These are phyloP conservation scores for Coffea canephora DNA, from an alignment of 257 asterid species.

Conservation along the genomic window DNA sequence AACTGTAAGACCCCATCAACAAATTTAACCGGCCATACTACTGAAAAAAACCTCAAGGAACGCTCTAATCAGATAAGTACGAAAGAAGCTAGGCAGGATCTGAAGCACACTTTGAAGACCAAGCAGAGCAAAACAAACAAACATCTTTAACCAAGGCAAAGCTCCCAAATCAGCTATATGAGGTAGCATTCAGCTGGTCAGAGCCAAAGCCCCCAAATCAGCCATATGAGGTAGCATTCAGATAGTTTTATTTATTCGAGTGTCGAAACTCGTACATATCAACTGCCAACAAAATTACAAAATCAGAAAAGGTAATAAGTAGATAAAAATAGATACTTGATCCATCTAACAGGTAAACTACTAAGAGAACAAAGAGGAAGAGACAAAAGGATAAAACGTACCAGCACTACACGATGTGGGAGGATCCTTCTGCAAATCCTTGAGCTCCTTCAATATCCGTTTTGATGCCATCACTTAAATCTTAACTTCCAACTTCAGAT, in stretches of 20 bases:
- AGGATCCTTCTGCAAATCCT: constrained; percentile 50
- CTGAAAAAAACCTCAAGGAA: neutral
- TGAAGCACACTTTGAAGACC: no score
- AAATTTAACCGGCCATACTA: neutral
- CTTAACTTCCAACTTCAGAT: constrained; percentile 22
- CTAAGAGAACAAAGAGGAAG: neutral
- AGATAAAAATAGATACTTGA: neutral
- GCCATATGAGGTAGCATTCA: neutral
- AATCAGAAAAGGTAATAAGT: neutral
- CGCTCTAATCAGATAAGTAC: neutral
- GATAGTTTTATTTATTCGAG: neutral
- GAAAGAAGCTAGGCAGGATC: neutral
- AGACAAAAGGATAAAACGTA: neutral
- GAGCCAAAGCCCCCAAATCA: neutral
- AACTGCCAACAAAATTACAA: neutral
- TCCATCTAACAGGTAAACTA: neutral
- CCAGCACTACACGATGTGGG: constrained; percentile 53
- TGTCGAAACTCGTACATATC: no score
- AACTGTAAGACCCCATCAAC: neutral
- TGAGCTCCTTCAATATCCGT: constrained; percentile 48
- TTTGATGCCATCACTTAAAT: constrained; percentile 37
- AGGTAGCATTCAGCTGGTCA: neutral
- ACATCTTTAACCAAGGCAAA: no score
- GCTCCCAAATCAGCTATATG: no score
- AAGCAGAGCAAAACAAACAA: no score